Base-by-base conservation (phyloP, 129 eudicot species). In the Flaveria sonorensis region DNA sequence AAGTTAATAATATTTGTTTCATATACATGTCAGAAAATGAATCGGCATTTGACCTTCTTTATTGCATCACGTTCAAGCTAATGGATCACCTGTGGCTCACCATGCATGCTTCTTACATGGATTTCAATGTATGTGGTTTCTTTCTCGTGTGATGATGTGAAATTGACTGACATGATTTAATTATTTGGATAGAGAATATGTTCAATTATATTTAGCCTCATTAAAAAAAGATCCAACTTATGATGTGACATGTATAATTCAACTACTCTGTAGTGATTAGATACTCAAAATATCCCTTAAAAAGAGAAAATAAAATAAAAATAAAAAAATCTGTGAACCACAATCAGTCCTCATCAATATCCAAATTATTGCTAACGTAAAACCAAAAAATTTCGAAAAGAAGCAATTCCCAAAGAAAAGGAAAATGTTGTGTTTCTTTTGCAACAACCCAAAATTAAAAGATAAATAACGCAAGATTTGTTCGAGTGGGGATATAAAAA, bases 61-160 rank as follows among this genome's bases (percentile, higher is more conserved):
- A 91, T 65, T 95, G 99, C 86, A 91, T 95, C 57, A 79, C 99
- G 14, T 95, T 91, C 89, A 89, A 87, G 89, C 81, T 95, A 84
- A 88, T 95, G 90, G 99, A 95, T 81, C 86, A 87, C 68, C 96
- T 77, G 70, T 95, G 99, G 99, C 99, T 95, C 18, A 73, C 83
- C 59, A 95, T 95, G 99, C 97, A 76, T 45, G 99, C 99, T 42
- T 95, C 99, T 30, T 95, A 95, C 83, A 95, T 95, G 99, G 99
- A 95, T 81, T 95, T 95, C 83, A 95, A 95, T 82, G 99, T 95
- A 85, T n/a, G 96, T 77, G 39, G 66, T 70, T 68, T 60, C 77
- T 66, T 66, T 51, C 65, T 50, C 10, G 1, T 65, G n/a, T 28
- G 18, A 62, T 48, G 36, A 62, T 75, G 15, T 28, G 36, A 75